phyloP scores from a whole-genome alignment of 2,329 filamentous ascomycete genomes.

The Trichophyton verrucosum region DNA sequence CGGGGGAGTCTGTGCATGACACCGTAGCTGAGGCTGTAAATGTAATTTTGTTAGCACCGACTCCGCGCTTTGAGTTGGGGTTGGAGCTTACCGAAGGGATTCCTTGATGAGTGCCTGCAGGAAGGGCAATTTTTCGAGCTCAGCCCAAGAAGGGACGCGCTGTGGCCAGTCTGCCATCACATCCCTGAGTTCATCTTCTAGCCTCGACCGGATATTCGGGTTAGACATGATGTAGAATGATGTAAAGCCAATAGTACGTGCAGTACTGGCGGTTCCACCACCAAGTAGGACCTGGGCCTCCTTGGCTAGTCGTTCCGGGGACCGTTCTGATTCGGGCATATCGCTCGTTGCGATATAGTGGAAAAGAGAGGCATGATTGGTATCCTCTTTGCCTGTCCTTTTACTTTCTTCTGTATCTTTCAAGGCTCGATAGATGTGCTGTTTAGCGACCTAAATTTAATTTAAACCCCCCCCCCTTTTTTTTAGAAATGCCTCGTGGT shows the following conservation, averaged over 20 bases:
- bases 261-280: slow-evolving; percentile 25
- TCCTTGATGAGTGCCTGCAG: slow-evolving; percentile 22
- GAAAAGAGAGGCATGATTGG: slow-evolving; percentile 8
- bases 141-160: slow-evolving; percentile 14
- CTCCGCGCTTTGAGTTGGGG: not conserved
- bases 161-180: slow-evolving; percentile 16
- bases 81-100: slow-evolving; percentile 15
- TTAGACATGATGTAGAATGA: slow-evolving; percentile 9
- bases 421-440: not conserved
- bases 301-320: slow-evolving; percentile 18
- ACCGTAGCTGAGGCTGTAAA: not conserved
- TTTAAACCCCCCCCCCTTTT: not conserved
- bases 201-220: slow-evolving; percentile 7
- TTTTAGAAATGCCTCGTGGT: not conserved
- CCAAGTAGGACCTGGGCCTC: slow-evolving; percentile 23
- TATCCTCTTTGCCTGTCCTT: not conserved
- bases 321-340: slow-evolving; percentile 18
- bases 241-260: slow-evolving; percentile 17
- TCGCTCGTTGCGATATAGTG: slow-evolving; percentile 11
- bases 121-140: slow-evolving; percentile 8
- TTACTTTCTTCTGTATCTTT: not conserved
- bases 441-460: not conserved
- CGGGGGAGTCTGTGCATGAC: slow-evolving; percentile 12
- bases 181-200: slow-evolving; percentile 13
- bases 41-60: not conserved